Evolutionary conservation across 768 basidiomycete species (phyloP).

Genomic region (Rhizopogon salebrosus): DNA sequence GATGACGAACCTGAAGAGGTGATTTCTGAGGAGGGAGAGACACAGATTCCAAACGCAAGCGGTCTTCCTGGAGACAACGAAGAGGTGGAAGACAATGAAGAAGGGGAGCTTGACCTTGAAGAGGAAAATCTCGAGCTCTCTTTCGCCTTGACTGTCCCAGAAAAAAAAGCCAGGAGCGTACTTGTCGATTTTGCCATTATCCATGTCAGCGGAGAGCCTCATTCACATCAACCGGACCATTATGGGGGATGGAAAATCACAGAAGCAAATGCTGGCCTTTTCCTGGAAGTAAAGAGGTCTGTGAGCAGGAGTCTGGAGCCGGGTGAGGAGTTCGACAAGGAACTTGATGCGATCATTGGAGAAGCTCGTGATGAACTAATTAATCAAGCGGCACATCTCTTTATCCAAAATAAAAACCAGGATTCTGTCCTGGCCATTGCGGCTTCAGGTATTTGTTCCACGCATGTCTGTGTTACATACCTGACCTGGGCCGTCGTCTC

Average conservation of each 20-base stretch:
- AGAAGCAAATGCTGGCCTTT: not conserved
- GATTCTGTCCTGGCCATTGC: slow-evolving; percentile 1
- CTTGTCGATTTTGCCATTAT: not conserved
- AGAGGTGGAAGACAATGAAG: not conserved
- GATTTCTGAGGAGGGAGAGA: not conserved
- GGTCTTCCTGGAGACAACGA: no score
- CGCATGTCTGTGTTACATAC: not conserved
- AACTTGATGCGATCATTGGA: not conserved
- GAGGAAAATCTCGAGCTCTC: not conserved
- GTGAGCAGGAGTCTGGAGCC: not conserved
- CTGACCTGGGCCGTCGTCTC: not conserved
- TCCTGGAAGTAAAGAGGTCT: not conserved
- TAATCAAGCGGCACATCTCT: not conserved
- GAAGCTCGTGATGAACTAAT: not conserved
- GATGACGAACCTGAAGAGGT: not conserved
- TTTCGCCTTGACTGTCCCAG: not conserved
- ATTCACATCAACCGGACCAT: not conserved
- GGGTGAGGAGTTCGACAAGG: not conserved
- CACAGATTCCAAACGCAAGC: not conserved
- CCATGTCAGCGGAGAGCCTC: not conserved
- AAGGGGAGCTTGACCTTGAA: not conserved
- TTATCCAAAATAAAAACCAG: not conserved
- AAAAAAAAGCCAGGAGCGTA: not conserved
- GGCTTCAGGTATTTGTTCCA: not conserved
- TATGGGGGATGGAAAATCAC: not conserved